Evolutionary conservation across 768 basidiomycete genomes (phyloP).

Genomic region (Tephrocybe sp.): DNA sequence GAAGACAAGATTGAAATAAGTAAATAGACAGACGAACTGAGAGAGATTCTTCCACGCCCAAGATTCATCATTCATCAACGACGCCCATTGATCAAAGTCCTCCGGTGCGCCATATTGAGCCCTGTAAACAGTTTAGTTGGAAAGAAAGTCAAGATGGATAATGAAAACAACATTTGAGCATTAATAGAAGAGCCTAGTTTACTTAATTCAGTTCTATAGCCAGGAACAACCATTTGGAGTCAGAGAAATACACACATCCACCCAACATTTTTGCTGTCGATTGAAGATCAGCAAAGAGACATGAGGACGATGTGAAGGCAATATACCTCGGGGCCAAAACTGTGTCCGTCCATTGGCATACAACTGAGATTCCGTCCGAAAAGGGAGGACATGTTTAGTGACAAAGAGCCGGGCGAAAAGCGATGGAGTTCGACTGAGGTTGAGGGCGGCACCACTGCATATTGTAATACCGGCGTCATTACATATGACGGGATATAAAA

Average conservation of each 20-base stretch:
- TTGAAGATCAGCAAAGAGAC: background rate
- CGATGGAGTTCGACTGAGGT: constrained; percentile 37
- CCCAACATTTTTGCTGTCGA: constrained; percentile 58
- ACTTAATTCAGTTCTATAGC: background rate
- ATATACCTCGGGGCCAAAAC: constrained; percentile 63
- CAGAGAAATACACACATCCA: constrained; percentile 48
- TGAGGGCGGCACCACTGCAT: constrained; percentile 39
- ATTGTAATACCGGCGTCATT: background rate
- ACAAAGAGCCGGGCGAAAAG: constrained; percentile 37
- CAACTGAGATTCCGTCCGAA: constrained; percentile 55
- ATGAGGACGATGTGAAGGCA: background rate
- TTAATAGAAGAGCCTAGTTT: constrained; percentile 62
- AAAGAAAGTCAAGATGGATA: background rate
- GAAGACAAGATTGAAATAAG: background rate
- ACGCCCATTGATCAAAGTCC: constrained; percentile 70
- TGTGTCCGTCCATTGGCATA: constrained; percentile 40
- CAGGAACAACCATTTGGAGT: no score
- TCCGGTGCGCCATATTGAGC: constrained; percentile 68
- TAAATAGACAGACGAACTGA: constrained; percentile 27
- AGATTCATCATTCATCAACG: constrained; percentile 48
- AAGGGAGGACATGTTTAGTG: constrained; percentile 42
- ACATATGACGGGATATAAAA: background rate
- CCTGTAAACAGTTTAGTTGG: constrained; percentile 23
- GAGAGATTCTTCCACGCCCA: constrained; percentile 62
- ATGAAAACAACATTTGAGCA: constrained; percentile 41